Evolutionary conservation across 768 basidiomycete genomes (phyloP), one percentile per base, ranked within the genome.

Genomic region (Russula sp.): DNA sequence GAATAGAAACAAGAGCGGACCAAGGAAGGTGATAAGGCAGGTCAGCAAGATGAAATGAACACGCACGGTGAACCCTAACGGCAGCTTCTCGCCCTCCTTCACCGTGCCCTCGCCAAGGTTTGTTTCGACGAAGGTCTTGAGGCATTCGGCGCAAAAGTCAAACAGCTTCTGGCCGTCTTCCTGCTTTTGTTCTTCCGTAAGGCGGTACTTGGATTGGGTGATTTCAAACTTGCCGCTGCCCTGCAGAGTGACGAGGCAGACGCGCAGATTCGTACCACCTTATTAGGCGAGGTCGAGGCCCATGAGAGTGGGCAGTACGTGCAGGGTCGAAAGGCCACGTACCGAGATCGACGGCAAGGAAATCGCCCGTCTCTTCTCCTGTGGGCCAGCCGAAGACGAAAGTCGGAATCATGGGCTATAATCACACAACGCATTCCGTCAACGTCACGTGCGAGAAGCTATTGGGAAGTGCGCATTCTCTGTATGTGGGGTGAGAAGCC

Each of bases 221-320:
- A 99, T 89, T 76, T 98, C 94, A 73, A 98, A 99, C 78, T 96
- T 95, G 63, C 97, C 96, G 10, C 86, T 82, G 31, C 97, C 97
- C 68, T 89, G 85, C 2, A 99, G 79, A 34, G 87, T 90, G 55
- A 99, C 96, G 49, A 97, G 87, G 76, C 97, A 99, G 49, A 98
- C 97, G 49, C 97, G 94, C n/a, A 99, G 82, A 72, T 99, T 98
- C 27, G 96, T 98, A 39, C 95, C 95, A 56, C 91, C 91, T 91
- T 63, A 18, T 91, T 63, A 18, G 27, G 34, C 8, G 35, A 44
- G 57, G 50, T 13, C 52, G 49, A 34, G 32, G 27, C 14, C 39
- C 10, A 27, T 47, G 31, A 48, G 51, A 6, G 51, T n/a, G 52
- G 37, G n/a, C 3, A 50, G 44, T 48, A 53, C 39, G 39, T 49